A percentile compares a stretch with the other conserved stretches of the same genome.
These are phyloP conservation scores for Acanthamoeba sp. DNA, from an alignment of 208 protist genomes.

Conservation along the genomic window DNA sequence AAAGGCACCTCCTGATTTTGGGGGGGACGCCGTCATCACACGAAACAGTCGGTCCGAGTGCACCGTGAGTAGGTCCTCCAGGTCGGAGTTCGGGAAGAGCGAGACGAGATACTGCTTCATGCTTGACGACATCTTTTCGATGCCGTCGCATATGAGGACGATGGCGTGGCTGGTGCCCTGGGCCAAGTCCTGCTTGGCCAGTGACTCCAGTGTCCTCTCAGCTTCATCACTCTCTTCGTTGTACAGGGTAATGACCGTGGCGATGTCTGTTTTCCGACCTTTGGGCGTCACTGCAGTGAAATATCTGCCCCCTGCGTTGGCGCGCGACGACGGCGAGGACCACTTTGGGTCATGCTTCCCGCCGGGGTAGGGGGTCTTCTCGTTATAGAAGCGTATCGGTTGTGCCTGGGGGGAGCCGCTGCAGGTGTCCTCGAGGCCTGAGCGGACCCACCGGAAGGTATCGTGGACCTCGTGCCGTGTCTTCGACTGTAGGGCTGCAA, in stretches of 20 bases:
- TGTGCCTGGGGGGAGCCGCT: no score
- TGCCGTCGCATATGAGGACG: not conserved
- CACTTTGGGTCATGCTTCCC: not conserved
- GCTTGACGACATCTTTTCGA: not conserved
- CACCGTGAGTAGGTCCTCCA: not conserved
- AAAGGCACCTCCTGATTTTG: not conserved
- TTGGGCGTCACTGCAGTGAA: not conserved
- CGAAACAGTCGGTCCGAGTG: not conserved
- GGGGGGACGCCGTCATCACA: not conserved
- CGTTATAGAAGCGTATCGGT: not conserved
- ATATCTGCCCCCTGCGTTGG: not conserved
- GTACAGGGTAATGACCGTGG: not conserved
- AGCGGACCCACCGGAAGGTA: no score
- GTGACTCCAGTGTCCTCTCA: not conserved
- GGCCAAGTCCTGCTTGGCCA: not conserved
- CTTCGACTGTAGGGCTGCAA: no score
- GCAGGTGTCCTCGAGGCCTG: no score
- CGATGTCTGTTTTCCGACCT: not conserved
- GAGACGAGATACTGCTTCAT: not conserved
- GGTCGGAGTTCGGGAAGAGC: not conserved
- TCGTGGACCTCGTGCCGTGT: no score
- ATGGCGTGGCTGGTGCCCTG: not conserved
- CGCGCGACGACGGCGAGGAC: not conserved
- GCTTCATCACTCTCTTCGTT: not conserved
- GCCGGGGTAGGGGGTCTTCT: not conserved